phyloP scores from a whole-genome alignment of 768 basidiomycete genomes.

The Boletales sp. region DNA sequence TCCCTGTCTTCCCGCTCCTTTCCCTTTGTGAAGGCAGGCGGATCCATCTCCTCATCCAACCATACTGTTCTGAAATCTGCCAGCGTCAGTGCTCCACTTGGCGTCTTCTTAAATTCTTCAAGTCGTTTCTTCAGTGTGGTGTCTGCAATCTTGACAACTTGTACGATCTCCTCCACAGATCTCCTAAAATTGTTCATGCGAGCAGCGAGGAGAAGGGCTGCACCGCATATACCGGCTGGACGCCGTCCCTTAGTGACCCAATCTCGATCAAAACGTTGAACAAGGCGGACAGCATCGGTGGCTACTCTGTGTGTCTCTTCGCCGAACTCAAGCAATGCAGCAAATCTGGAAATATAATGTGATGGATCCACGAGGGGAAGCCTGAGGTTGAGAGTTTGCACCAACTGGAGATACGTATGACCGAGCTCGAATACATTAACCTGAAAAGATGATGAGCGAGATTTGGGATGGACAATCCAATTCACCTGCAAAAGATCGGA shows the following conservation, averaged over 20 bases:
- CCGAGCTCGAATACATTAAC: conserved; percentile 98
- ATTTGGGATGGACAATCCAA: neutral
- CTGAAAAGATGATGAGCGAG: conserved; percentile 35
- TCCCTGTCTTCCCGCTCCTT: conserved; percentile 65
- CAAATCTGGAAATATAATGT: conserved; percentile 94
- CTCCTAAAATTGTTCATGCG: conserved; percentile 98
- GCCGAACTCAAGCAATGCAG: conserved; percentile 92
- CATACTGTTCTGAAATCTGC: conserved; percentile 88
- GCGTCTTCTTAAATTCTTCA: conserved; percentile 91
- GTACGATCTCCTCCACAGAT: conserved; percentile 92
- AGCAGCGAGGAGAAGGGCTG: conserved; percentile 89
- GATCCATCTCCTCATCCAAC: conserved; percentile 90
- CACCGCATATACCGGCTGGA: conserved; percentile 97
- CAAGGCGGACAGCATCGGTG: conserved; percentile 88
- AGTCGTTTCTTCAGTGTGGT: conserved; percentile 89
- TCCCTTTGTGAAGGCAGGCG: conserved; percentile 82
- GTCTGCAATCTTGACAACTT: conserved; percentile 99
- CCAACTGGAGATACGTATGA: conserved; percentile 91
- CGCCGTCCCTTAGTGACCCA: conserved; percentile 97
- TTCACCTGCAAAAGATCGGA: conserved; percentile 88
- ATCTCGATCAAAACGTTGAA: conserved; percentile 90
- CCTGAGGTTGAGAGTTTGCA: conserved; percentile 79
- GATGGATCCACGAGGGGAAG: conserved; percentile 92
- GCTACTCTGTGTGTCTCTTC: conserved; percentile 92
- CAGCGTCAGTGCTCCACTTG: conserved; percentile 79